Base-by-base conservation (phyloP, 352 stramenopile genomes). In the Elongisporangium prolatum region DNA sequence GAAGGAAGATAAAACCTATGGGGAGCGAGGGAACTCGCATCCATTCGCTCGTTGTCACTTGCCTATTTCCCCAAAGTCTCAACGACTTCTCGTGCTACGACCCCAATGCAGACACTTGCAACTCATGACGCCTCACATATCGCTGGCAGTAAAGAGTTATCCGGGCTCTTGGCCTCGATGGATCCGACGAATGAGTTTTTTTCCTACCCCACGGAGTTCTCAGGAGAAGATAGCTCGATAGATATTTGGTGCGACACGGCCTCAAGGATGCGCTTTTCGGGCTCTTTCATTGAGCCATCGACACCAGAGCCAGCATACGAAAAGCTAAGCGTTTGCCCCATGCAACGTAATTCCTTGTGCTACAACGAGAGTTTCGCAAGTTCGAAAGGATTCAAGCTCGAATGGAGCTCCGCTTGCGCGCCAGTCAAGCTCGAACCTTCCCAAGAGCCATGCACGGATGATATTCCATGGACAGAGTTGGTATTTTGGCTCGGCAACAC, bases 401-500 rank as follows among this genome's bases (percentile, higher is more conserved):
- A 44, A 11, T 44, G 34, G 34, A 44, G 34, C 34, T 44, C 34
- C 10, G 10, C 34, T 13, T 44, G 10, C 34, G 34, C 34, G 34
- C 34, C 34, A 44, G 34, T 44, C 51, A 71, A 71, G 40, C 44
- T 83, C n/a, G 75, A 85, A 56, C 75, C 77, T 38, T 80, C 68
- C 21, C 65, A 60, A 13, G 77, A 87, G 63, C 73, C 75, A 11
- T 83, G 72, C 58, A 75, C 68, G 0, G 77, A 73, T 50, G 77
- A 84, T 25, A 85, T 87, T 40, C 73, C 77, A 40, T 85, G 65
- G 63, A 59, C 59, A 17, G 75, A 87, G 38, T 61, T 85, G 21
- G 71, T 87, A 9, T 87, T 87, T 50, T 87, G 77, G 75, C 59
- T 87, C 17, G 77, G 74, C 16, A 72, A 85, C 55, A 48, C 53